Percentiles rank a stretch among this genome's conserved stretches.
Conservation (phyloP, 2,329 filamentous ascomycete genomes). For the Xylaria sp. region DNA sequence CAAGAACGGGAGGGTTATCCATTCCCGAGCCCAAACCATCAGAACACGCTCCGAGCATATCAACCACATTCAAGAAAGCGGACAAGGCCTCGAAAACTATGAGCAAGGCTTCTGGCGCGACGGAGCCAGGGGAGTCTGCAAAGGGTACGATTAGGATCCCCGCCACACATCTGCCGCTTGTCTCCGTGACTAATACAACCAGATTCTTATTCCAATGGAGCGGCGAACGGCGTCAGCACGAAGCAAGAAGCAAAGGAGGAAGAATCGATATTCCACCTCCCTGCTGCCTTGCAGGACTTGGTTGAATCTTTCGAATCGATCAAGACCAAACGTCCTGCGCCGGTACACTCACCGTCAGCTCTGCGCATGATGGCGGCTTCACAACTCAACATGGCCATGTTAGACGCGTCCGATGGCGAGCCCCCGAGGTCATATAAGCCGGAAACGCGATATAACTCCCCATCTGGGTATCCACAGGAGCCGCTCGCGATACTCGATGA, state of each 20-base stretch:
- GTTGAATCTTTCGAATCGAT: constrained; percentile 90
- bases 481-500: constrained; percentile 93
- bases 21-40: constrained; percentile 47
- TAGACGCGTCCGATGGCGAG: constrained; percentile 82
- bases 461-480: constrained; percentile 90
- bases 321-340: constrained; percentile 75
- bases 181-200: constrained; percentile 37
- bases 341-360: constrained; percentile 72
- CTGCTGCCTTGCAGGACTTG: constrained; percentile 86
- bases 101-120: constrained; percentile 57
- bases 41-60: constrained; percentile 44
- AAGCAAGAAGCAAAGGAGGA: constrained; percentile 55
- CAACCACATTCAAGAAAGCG: constrained; percentile 48
- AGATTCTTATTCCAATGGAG: constrained; percentile 62
- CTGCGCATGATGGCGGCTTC: constrained; percentile 81
- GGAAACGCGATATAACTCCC: constrained; percentile 78
- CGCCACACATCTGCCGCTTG: neutral
- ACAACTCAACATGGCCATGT: constrained; percentile 69
- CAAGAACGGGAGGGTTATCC: constrained; percentile 42
- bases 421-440: constrained; percentile 86
- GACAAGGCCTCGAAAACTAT: constrained; percentile 55
- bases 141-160: constrained; percentile 54
- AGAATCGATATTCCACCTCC: constrained; percentile 91
- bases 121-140: constrained; percentile 57
- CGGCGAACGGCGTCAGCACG: constrained; percentile 63